Evolutionary conservation across 2,329 filamentous ascomycete species (phyloP), one percentile per base, ranked within the genome.

Genomic region (Fusarium ambrosium): DNA sequence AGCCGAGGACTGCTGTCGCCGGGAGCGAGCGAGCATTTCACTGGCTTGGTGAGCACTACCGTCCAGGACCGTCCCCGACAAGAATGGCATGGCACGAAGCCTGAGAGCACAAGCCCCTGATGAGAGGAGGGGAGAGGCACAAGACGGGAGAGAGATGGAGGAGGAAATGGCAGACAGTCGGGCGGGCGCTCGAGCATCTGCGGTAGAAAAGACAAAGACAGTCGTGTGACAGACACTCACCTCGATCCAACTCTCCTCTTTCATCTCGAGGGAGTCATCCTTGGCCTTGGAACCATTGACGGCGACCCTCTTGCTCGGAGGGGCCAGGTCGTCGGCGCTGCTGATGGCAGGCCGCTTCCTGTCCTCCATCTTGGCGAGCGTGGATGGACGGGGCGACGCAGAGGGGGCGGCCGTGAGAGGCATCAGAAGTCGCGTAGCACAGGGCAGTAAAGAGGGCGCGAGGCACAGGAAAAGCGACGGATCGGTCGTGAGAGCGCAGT

Each of bases 291-390:
- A 88, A 74, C 95, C 95, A 88, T 98, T 98, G 76, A 96, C 90
- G 66, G 95, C 94, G 84, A 97, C 94, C 85, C 95, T 93, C 89
- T 98, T 99, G 81, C 92, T 93, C 24, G 96, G 95, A 77, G 96
- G 96, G 76, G 93, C 94, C 81, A 94, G 88, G 78, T 98, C 95
- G 84, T 97, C 94, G 80, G 91, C 87, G 82, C 93, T 93, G 85
- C 91, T 89, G 79, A 93, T 90, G 82, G 95, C 94, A 82, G 95
- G 93, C 91, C 97, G 92, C 91, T 99, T 99, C 91, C 97, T 95
- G 89, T 98, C 97, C 90, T 99, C 97, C 96, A 98, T 99, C 91
- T 97, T 98, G 88, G 92, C 88, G 86, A 94, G 89, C 89, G 92
- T 92, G 87, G 94, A 93, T 88, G 93, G 91, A 90, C 92, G 91